phyloP scores from a whole-genome alignment of 129 eudicot species.

The Dittrichia graveolens region DNA sequence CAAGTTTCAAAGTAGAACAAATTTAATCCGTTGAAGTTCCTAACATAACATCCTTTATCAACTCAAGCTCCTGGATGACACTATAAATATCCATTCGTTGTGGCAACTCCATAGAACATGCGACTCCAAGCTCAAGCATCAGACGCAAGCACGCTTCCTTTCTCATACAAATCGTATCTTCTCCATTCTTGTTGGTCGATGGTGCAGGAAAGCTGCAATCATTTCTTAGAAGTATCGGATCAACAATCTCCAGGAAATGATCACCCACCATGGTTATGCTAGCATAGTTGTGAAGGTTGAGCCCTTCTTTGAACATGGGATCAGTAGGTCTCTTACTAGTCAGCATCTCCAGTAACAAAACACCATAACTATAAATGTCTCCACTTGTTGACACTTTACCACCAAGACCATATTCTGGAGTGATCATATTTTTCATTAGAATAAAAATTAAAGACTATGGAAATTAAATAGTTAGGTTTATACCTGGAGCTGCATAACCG shows the following conservation, averaged over 20 bases:
- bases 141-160: conserved; percentile 8
- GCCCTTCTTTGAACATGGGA: conserved; percentile 33
- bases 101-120: conserved; percentile 39
- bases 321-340: conserved; percentile 35
- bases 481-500: conserved; percentile 49
- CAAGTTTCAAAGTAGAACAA: conserved; percentile 17
- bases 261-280: conserved; percentile 24
- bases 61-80: conserved; percentile 29
- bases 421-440: conserved; percentile 1
- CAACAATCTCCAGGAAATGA: conserved; percentile 29
- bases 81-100: conserved; percentile 26
- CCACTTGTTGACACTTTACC: conserved; percentile 31
- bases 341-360: conserved; percentile 41
- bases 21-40: background rate
- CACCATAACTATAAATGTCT: conserved; percentile 44
- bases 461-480: background rate
- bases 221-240: conserved; percentile 25
- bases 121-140: conserved; percentile 33
- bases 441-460: no score
- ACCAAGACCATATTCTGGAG: conserved; percentile 45
- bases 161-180: background rate
- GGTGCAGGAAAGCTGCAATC: background rate
- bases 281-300: conserved; percentile 34
- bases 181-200: background rate
- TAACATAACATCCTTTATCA: conserved; percentile 17